These are phyloP conservation scores for Mrakia hoshinonis DNA, from an alignment of 768 basidiomycete genomes.

Conservation along the genomic window DNA sequence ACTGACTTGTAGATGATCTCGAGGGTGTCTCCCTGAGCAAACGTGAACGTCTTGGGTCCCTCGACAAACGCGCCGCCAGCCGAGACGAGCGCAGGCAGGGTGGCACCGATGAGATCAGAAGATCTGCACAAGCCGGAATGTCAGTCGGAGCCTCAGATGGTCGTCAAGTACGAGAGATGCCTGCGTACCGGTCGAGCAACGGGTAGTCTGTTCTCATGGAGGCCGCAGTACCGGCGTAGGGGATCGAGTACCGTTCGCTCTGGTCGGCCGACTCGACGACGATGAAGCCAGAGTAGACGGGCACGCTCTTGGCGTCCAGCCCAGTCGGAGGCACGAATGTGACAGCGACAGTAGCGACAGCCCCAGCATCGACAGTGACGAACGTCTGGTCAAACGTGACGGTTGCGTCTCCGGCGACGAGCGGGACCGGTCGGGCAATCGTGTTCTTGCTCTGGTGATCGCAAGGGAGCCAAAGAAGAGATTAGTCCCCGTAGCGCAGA, in stretches of 20 bases:
- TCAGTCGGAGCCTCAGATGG: background rate
- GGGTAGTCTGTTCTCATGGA: background rate
- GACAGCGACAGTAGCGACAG: background rate
- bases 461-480: background rate
- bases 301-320: slow-evolving; percentile 12
- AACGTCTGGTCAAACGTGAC: slow-evolving; percentile 12
- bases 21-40: background rate
- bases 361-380: slow-evolving; percentile 15
- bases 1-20: slow-evolving; percentile 8
- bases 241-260: slow-evolving; percentile 15
- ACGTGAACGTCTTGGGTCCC: slow-evolving; percentile 10
- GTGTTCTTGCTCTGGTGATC: background rate
- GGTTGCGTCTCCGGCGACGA: slow-evolving; percentile 13
- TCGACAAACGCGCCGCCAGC: background rate
- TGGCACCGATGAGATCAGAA: too few relatives aligned
- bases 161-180: too few relatives aligned
- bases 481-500: too few relatives aligned
- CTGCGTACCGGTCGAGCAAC: background rate
- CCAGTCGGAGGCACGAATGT: slow-evolving; percentile 19
- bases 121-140: too few relatives aligned
- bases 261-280: slow-evolving; percentile 16
- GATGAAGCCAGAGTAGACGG: slow-evolving; percentile 25
- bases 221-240: slow-evolving; percentile 12
- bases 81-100: slow-evolving; percentile 6
- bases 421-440: background rate